Percentiles rank a stretch among this genome's conserved stretches.
Conservation (phyloP, 257 asterid genomes). For the Salvia hispanica region DNA sequence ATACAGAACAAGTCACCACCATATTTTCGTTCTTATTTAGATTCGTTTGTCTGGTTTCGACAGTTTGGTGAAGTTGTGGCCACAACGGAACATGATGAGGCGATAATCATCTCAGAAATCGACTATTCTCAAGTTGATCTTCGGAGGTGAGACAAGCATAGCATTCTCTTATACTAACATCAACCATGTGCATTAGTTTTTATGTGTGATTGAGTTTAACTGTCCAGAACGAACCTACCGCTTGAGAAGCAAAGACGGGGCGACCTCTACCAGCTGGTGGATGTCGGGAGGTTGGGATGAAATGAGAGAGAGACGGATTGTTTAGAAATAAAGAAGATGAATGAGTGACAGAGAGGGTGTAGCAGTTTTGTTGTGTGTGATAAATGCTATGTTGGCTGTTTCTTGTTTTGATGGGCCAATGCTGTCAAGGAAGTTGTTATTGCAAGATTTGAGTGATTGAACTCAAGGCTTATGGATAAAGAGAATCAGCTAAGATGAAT, state of each 20-base stretch:
- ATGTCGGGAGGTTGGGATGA: slow-evolving; percentile 55
- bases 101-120: slow-evolving; percentile 69
- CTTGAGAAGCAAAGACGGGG: slow-evolving; percentile 91
- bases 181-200: too few relatives aligned
- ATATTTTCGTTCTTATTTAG: not conserved
- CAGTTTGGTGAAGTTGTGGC: slow-evolving; percentile 94
- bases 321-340: not conserved
- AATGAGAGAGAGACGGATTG: not conserved
- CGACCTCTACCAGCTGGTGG: slow-evolving; percentile 91
- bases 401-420: slow-evolving; percentile 3
- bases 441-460: too few relatives aligned
- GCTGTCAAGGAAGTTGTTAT: slow-evolving; percentile 6
- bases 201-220: not conserved
- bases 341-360: slow-evolving; percentile 17
- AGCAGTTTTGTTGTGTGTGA: not conserved
- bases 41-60: not conserved
- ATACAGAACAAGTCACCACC: not conserved
- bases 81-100: slow-evolving; percentile 84
- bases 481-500: too few relatives aligned
- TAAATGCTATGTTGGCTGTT: slow-evolving; percentile 20
- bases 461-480: too few relatives aligned
- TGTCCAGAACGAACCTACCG: slow-evolving; percentile 74
- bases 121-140: slow-evolving; percentile 76
- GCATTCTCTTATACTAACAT: not conserved
- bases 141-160: slow-evolving; percentile 59